These are phyloP conservation scores for Saitozyma podzolica DNA, from an alignment of 768 basidiomycete genomes.

Conservation along the genomic window DNA sequence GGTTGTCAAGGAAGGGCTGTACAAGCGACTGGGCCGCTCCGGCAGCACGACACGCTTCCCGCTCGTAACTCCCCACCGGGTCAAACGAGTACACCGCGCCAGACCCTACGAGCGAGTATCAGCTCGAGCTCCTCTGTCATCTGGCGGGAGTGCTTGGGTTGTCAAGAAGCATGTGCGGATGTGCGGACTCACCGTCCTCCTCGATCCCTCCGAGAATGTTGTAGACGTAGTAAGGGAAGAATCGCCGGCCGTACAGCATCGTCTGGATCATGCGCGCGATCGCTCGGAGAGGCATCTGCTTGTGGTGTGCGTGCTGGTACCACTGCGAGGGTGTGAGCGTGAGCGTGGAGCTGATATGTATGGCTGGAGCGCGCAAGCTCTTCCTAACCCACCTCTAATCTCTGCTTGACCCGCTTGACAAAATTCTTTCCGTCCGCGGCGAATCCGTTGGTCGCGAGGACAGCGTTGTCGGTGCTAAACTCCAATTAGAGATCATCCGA, in stretches of 20 bases:
- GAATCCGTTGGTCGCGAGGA: slow-evolving; percentile 94
- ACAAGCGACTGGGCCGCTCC: slow-evolving; percentile 92
- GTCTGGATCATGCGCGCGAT: slow-evolving; percentile 99
- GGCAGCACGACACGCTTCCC: slow-evolving; percentile 92
- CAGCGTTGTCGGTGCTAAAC: slow-evolving; percentile 81
- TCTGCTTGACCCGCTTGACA: slow-evolving; percentile 91
- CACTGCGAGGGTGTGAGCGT: slow-evolving; percentile 60
- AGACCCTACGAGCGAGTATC: slow-evolving; percentile 60
- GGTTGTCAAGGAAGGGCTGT: slow-evolving; percentile 98
- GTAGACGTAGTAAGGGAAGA: slow-evolving; percentile 98
- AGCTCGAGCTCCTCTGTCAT: neutral
- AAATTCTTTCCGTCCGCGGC: slow-evolving; percentile 97
- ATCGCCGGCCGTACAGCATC: slow-evolving; percentile 91
- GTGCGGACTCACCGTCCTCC: slow-evolving; percentile 74
- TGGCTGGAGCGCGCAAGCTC: neutral
- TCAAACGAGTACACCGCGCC: slow-evolving; percentile 99
- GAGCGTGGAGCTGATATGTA: neutral
- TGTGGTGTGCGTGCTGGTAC: slow-evolving; percentile 95
- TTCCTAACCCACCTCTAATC: slow-evolving; percentile 72
- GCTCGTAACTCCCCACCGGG: slow-evolving; percentile 96
- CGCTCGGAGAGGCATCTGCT: slow-evolving; percentile 93
- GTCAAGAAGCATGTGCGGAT: neutral
- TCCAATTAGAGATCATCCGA: slow-evolving; percentile 4
- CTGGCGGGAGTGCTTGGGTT: neutral
- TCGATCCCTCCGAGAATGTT: slow-evolving; percentile 95